Evolutionary conservation across 441 rosid species (phyloP), one percentile per base, ranked within the genome.

Genomic region (Raphanus hybrid): DNA sequence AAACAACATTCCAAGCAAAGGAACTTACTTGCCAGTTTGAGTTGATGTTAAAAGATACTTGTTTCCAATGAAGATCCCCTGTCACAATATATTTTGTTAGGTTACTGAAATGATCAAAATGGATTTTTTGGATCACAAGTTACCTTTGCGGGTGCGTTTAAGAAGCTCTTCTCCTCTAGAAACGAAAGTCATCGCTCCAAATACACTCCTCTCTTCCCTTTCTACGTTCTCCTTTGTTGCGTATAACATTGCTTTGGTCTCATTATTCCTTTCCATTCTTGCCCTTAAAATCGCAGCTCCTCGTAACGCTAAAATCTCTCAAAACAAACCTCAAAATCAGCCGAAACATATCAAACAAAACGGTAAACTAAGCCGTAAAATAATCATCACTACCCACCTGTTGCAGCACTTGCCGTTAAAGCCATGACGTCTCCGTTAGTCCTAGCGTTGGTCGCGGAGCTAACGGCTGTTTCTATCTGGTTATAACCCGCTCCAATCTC

Each of bases 11-110:
- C 14, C 37, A 39, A 3, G 11, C 29, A 26, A 6, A 58, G 1
- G 2, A 58, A 60, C 83, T 68, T 87, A 94, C 98, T 93, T 94
- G 97, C 84, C 90, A 90, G 77, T 84, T 89, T 20, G 98, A 87
- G 79, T 87, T 88, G 74, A 91, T 85, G 79, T 83, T 85, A 77
- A 95, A 86, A 67, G 98, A 92, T 78, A 92, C 92, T 87, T 84
- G 89, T 85, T 95, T 95, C 99, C 98, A 88, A 77, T 95, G 98
- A 58, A 92, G 87, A 74, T 82, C 98, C 74, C 97, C 99, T 95
- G 88, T 50, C 65, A 83, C 81, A 70, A 76, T 26, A 52, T 12
- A 1, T 29, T 20, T 60, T 3, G 18, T 26, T 60, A 60, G 39
- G 3, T 29, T 71, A 14, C 2, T 79, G 35, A 45, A 0, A 43